Percentiles rank a stretch among this genome's conserved stretches.
Conservation (phyloP, 228 moss, liverwort and hornwort species). For the Sphagnum fallax region DNA sequence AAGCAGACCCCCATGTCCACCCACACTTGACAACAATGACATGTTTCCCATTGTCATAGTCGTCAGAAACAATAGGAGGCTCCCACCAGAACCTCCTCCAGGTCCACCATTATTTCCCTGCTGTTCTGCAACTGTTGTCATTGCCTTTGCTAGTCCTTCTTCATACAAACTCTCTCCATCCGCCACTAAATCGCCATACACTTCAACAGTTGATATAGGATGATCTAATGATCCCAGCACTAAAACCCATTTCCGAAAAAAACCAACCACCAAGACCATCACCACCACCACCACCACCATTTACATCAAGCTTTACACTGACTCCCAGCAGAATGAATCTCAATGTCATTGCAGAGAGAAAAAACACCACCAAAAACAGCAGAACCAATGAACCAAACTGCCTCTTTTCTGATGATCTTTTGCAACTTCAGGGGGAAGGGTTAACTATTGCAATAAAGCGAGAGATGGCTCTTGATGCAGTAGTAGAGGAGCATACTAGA, state of each 20-base stretch:
- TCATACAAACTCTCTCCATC: slow-evolving; percentile 67
- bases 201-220: slow-evolving; percentile 72
- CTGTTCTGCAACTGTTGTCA: slow-evolving; percentile 2
- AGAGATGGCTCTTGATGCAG: too few species aligned
- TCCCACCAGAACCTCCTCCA: slow-evolving; percentile 97
- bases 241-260: slow-evolving; percentile 2
- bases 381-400: too few species aligned
- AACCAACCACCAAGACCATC: too few species aligned
- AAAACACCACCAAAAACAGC: too few species aligned
- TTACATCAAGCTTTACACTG: too few species aligned
- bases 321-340: too few species aligned
- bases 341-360: too few species aligned
- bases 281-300: too few species aligned
- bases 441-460: too few species aligned
- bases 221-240: slow-evolving; percentile 91
- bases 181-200: slow-evolving; percentile 68
- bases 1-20: slow-evolving; percentile 66
- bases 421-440: too few species aligned
- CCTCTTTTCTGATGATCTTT: too few species aligned
- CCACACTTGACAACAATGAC: slow-evolving; percentile 71
- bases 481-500: too few species aligned
- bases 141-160: neutral
- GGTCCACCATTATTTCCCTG: slow-evolving; percentile 45
- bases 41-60: slow-evolving; percentile 69
- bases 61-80: slow-evolving; percentile 83